Base-by-base conservation (phyloP, 768 basidiomycete species). In the Calocybe cyanea region DNA sequence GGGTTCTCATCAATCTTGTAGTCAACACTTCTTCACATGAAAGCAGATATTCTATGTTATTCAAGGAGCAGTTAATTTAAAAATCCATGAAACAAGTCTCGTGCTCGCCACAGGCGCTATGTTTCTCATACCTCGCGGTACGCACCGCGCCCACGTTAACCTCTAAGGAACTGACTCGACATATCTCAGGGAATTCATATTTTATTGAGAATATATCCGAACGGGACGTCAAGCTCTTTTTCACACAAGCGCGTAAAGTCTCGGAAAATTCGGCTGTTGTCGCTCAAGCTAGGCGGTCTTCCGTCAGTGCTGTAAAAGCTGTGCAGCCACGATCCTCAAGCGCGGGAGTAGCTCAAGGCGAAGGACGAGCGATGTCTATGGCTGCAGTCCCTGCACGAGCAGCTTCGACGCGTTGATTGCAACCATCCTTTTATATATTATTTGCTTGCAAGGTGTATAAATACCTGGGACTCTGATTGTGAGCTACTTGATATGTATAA, bases 121-220 rank as follows among this genome's bases (percentile, higher is more conserved):
- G 37, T 49, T 48, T 50, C 87, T 86, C 3, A 92, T 82, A 60
- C 85, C 92, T 33, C 45, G 38, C 42, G 46, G 46, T 50, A 40
- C 15, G 15, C 18, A 13, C 4, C 13, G 20, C 17, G 11, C 15
- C 14, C 2, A 8, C 14, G 4, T 9, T 7, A 20, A 19, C 14
- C 11, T 15, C 9, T 17, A 14, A 11, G 5, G 10, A 38, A n/a
- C 15, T 25, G 14, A 38, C 31, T 13, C 2, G 21, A 8, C 18
- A 6, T 24, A 1, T 17, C 20, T 4, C 9, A 53, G 51, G 51
- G 36, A 53, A 53, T 63, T 80, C 80, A 4, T 98, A 98, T 61
- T 82, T 81, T 52, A 92, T 98, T 57, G 81, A 90, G 59, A 98
- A 97, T 66, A 83, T 96, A 17, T 76, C 73, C 13, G 76, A 88